Evolutionary conservation across 768 basidiomycete species (phyloP).

Genomic region (Russula griseocarnosa): DNA sequence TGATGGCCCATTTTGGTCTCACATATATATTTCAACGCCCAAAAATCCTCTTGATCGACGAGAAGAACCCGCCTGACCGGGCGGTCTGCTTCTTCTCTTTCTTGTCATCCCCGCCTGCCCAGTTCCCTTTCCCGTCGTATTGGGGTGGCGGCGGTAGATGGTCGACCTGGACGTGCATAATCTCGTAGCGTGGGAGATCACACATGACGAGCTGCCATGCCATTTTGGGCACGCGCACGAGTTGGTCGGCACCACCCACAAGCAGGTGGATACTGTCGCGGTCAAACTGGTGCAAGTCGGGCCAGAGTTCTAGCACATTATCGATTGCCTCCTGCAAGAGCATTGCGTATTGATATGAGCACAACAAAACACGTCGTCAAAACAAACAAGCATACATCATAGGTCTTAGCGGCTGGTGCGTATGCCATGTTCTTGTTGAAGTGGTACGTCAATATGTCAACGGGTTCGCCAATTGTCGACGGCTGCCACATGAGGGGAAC

Average conservation of each 20-base stretch:
- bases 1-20: no score
- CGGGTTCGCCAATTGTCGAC: neutral
- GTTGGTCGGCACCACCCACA: conserved; percentile 15
- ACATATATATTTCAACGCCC: neutral
- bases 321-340: conserved; percentile 20
- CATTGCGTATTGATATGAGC: no score
- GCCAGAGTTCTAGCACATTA: conserved; percentile 19
- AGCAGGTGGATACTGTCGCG: conserved; percentile 15
- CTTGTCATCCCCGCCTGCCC: neutral
- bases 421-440: conserved; percentile 25
- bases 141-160: conserved; percentile 19
- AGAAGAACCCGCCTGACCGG: conserved; percentile 13
- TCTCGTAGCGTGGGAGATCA: conserved; percentile 22
- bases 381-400: conserved; percentile 6
- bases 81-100: neutral
- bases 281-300: conserved; percentile 7
- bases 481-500: neutral
- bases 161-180: conserved; percentile 21
- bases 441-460: conserved; percentile 23
- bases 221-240: conserved; percentile 24
- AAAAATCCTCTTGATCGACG: conserved; percentile 17
- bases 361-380: no score
- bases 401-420: conserved; percentile 22
- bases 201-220: conserved; percentile 20
- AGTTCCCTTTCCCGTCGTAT: conserved; percentile 13